These are phyloP conservation scores for Carex cristatella DNA, from an alignment of 176 grass and related monocot genomes.

Conservation along the genomic window DNA sequence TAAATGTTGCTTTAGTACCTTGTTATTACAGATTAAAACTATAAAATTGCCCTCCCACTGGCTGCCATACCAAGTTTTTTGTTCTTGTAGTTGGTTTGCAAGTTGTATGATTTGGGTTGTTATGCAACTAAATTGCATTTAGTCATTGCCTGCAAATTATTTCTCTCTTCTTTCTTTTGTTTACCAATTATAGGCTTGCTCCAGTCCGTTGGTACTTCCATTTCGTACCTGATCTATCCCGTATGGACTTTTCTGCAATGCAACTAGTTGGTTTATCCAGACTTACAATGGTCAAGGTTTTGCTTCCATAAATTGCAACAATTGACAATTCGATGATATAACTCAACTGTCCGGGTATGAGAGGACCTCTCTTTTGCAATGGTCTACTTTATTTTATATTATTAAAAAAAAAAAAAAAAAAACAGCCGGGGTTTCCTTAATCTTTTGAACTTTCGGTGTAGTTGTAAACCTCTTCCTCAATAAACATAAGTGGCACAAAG, in stretches of 20 bases:
- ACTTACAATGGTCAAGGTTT: not conserved
- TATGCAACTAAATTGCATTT: not conserved
- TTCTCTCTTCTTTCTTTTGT: not conserved
- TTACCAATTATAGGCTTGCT: not conserved
- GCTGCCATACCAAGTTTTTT: not conserved
- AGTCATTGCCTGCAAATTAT: not conserved
- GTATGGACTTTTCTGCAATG: not conserved
- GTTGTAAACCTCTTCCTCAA: not conserved
- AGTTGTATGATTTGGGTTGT: not conserved
- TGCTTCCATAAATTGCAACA: not conserved
- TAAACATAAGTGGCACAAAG: not conserved
- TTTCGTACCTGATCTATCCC: not conserved
- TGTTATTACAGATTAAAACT: not conserved
- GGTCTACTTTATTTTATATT: not conserved
- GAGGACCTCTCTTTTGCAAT: not conserved
- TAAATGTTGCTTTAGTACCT: not conserved
- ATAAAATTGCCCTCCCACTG: not conserved
- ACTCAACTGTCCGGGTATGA: not conserved
- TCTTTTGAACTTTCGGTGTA: not conserved
- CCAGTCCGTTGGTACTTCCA: not conserved
- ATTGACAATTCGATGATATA: not conserved
- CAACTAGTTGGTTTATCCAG: not conserved
- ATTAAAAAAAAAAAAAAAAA: not conserved
- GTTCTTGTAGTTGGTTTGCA: not conserved
- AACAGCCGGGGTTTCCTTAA: not conserved